Evolutionary conservation across 768 basidiomycete genomes (phyloP).

Genomic region (Mycena vulgaris): DNA sequence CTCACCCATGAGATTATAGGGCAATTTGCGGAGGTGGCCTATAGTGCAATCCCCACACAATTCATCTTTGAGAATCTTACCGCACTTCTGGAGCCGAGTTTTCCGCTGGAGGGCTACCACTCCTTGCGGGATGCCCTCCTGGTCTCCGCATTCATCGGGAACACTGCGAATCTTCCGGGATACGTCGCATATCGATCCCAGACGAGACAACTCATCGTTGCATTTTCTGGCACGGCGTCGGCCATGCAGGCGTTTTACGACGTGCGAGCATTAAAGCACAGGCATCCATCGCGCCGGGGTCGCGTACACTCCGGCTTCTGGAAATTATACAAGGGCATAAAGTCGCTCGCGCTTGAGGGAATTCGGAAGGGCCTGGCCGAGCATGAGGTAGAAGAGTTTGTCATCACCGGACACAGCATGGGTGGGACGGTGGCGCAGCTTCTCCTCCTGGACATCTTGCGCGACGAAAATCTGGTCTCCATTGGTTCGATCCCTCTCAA

Average conservation of each 20-base stretch:
- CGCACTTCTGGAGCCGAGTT: constrained; percentile 56
- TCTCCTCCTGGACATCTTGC: constrained; percentile 63
- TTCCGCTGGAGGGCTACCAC: constrained; percentile 67
- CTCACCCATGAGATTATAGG: constrained; percentile 47
- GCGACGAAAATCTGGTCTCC: constrained; percentile 44
- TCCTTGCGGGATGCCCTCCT: constrained; percentile 52
- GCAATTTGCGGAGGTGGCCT: constrained; percentile 70
- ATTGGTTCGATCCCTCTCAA: constrained; percentile 53
- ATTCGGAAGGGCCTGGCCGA: constrained; percentile 56
- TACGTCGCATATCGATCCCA: constrained; percentile 63
- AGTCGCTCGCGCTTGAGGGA: constrained; percentile 49
- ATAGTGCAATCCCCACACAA: constrained; percentile 59
- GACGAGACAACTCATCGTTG: constrained; percentile 64
- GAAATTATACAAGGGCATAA: constrained; percentile 64
- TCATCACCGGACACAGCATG: constrained; percentile 73
- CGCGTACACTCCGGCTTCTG: constrained; percentile 71
- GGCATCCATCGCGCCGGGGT: constrained; percentile 57
- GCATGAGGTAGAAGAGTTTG: constrained; percentile 57
- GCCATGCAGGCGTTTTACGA: constrained; percentile 64
- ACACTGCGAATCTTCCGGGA: constrained; percentile 60
- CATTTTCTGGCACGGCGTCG: constrained; percentile 66
- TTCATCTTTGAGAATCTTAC: constrained; percentile 60
- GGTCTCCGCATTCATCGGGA: constrained; percentile 58
- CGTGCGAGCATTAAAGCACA: constrained; percentile 55
- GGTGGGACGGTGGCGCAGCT: constrained; percentile 69